Percentiles rank a stretch among this genome's conserved stretches.
These are phyloP conservation scores for Omphalotus olearius DNA, from an alignment of 1,284 basidiomycete genomes.

Conservation along the genomic window DNA sequence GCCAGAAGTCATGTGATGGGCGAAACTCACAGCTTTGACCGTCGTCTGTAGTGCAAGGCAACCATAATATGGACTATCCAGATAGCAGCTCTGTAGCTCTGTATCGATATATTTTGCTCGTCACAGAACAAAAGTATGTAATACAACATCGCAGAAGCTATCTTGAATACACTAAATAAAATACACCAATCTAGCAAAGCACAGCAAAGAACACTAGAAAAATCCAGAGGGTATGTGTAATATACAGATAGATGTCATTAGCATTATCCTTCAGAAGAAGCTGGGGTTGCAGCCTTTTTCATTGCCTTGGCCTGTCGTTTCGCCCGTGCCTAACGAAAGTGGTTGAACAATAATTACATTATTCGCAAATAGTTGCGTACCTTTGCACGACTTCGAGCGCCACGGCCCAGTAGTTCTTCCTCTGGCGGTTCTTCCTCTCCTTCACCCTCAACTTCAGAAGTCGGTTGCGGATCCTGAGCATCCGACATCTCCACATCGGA, in stretches of 20 bases:
- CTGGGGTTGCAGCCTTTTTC: slow-evolving; percentile 9
- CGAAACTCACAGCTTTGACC: too few relatives aligned
- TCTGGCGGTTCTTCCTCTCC: slow-evolving; percentile 19
- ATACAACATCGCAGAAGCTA: too few relatives aligned
- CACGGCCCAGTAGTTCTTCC: slow-evolving; percentile 30
- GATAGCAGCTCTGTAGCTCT: too few relatives aligned
- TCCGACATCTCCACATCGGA: slow-evolving; percentile 23
- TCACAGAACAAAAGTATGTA: too few relatives aligned
- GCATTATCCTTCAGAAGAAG: slow-evolving; percentile 5
- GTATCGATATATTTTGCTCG: too few relatives aligned
- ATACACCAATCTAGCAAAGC: neutral
- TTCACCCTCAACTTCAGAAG: slow-evolving; percentile 18
- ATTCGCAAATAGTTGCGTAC: neutral
- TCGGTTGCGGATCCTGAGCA: slow-evolving; percentile 16
- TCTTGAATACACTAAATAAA: too few relatives aligned
- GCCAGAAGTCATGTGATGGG: too few relatives aligned
- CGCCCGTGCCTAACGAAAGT: slow-evolving; percentile 11
- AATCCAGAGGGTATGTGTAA: neutral
- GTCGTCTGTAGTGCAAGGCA: too few relatives aligned
- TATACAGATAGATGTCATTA: neutral
- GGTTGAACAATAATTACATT: neutral
- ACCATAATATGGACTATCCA: too few relatives aligned
- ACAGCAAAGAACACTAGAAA: neutral
- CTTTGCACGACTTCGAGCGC: slow-evolving; percentile 33
- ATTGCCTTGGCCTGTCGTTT: slow-evolving; percentile 10